A percentile compares a stretch with the other conserved stretches of the same genome.
Evolutionary conservation across 108 stramenopile genomes (phyloP).

Genomic region (Stephanodiscus minutulus): DNA sequence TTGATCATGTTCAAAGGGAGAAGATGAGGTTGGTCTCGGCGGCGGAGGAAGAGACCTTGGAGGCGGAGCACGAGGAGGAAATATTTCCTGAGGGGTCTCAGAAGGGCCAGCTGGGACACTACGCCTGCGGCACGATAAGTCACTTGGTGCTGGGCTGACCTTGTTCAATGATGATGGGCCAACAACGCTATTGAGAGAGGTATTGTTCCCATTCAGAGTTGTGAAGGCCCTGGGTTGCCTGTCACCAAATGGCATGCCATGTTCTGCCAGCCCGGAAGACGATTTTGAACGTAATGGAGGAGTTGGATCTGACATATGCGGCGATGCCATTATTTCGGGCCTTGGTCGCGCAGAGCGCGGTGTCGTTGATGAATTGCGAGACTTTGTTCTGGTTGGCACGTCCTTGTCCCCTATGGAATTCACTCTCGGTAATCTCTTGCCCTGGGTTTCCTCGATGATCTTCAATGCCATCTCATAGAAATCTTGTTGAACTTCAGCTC

Average conservation of each 20-base stretch:
- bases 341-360: not conserved
- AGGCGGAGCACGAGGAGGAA: not conserved
- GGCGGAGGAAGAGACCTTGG: not conserved
- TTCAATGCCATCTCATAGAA: not conserved
- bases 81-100: not conserved
- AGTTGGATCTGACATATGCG: not conserved
- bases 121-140: not conserved
- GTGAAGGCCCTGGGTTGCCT: not conserved
- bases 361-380: not conserved
- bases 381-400: not conserved
- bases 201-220: not conserved
- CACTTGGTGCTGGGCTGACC: not conserved
- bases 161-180: not conserved
- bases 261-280: not conserved
- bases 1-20: not conserved
- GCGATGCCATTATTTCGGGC: not conserved
- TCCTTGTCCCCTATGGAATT: not conserved
- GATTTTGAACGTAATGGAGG: not conserved
- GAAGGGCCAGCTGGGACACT: not conserved
- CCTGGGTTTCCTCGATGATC: constrained; percentile 9
- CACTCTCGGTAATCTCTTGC: not conserved
- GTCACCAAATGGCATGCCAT: not conserved
- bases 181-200: not conserved
- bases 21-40: not conserved
- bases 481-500: not conserved